These are phyloP conservation scores for Vaccinium macrocarpon DNA, from an alignment of 148 eudicot genomes.

Conservation along the genomic window DNA sequence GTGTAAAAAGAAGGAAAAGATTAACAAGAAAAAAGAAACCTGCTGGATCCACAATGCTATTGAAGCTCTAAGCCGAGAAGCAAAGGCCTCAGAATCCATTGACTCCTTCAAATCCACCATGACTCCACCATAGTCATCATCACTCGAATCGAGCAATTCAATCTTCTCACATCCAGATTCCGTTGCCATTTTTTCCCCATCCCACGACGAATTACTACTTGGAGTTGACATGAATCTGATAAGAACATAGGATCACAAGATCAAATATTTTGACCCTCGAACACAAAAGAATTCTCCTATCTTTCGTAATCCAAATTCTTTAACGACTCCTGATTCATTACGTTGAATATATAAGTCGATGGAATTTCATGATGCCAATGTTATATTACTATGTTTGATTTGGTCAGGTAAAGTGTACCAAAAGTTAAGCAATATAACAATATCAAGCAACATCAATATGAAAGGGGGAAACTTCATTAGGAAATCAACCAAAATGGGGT, in stretches of 20 bases:
- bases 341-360: too few species aligned
- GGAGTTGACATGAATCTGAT: background rate
- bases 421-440: too few species aligned
- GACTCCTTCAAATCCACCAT: constrained; percentile 47
- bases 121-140: constrained; percentile 51
- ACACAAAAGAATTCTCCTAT: background rate
- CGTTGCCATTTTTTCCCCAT: background rate
- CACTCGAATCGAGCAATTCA: constrained; percentile 21
- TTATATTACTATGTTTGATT: too few species aligned
- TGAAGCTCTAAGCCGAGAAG: constrained; percentile 45
- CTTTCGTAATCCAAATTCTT: too few species aligned
- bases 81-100: constrained; percentile 39
- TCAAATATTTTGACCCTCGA: background rate
- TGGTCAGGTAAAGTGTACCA: too few species aligned
- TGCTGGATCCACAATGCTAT: constrained; percentile 49
- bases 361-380: too few species aligned
- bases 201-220: background rate
- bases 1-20: background rate
- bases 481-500: too few species aligned
- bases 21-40: constrained; percentile 26
- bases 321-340: too few species aligned
- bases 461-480: too few species aligned
- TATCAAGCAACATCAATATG: too few species aligned
- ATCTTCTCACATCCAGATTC: constrained; percentile 15
- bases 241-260: background rate